phyloP scores from a whole-genome alignment of 2,329 filamentous ascomycete genomes.

The Aspergillus sp. region DNA sequence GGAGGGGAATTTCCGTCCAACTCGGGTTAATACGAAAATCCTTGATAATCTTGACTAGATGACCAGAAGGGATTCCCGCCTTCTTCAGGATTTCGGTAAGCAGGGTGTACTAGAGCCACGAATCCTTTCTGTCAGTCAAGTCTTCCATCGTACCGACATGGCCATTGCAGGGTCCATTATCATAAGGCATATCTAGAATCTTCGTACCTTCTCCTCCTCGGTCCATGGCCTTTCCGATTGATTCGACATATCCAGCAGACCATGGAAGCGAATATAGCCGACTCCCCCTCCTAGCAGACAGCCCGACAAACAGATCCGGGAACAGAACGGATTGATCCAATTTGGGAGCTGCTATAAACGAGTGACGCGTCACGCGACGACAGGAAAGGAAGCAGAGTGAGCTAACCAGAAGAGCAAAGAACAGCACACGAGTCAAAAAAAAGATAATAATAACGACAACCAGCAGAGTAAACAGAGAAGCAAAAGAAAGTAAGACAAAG shows the following conservation, averaged over 20 bases:
- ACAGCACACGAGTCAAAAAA: slow-evolving; percentile 1
- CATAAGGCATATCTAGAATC: neutral
- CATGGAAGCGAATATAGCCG: slow-evolving; percentile 26
- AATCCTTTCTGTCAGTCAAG: slow-evolving; percentile 4
- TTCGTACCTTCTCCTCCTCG: slow-evolving; percentile 42
- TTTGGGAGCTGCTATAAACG: slow-evolving; percentile 6
- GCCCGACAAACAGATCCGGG: slow-evolving; percentile 3
- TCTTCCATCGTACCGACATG: too few relatives aligned
- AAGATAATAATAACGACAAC: slow-evolving; percentile 11
- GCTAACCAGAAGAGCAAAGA: slow-evolving; percentile 4
- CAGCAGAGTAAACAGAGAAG: neutral
- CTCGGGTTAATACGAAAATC: slow-evolving; percentile 31
- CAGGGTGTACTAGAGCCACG: slow-evolving; percentile 30
- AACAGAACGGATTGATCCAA: slow-evolving; percentile 4
- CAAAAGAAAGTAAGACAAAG: slow-evolving; percentile 5
- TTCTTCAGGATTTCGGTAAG: slow-evolving; percentile 40
- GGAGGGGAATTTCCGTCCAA: slow-evolving; percentile 39
- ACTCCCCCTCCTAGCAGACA: slow-evolving; percentile 6
- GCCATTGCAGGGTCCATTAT: neutral
- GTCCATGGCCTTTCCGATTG: slow-evolving; percentile 39
- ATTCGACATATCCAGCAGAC: slow-evolving; percentile 38
- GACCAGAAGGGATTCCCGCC: slow-evolving; percentile 30
- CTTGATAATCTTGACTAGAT: slow-evolving; percentile 34
- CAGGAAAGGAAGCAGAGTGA: slow-evolving; percentile 4
- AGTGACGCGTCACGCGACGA: slow-evolving; percentile 14